Conservation (phyloP, 345 rosid genomes). For the Streptanthus diversifolius region DNA sequence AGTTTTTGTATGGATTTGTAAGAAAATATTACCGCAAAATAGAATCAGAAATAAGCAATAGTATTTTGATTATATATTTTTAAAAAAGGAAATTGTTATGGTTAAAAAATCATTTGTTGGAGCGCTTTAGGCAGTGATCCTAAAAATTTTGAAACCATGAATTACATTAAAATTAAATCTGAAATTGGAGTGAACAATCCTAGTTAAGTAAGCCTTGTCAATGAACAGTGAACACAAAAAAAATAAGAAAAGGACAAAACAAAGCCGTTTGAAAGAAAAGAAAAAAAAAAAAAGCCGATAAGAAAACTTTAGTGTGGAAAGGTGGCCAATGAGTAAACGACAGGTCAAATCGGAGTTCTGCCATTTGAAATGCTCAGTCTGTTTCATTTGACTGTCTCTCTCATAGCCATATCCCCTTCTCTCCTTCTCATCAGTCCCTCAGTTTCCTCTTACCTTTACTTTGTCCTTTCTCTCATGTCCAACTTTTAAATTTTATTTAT, state of each 20-base stretch:
- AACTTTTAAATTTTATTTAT: neutral
- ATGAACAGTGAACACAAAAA: slow-evolving; percentile 17
- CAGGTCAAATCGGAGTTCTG: slow-evolving; percentile 34
- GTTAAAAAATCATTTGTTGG: no score
- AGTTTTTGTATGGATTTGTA: no score
- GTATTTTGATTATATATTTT: no score
- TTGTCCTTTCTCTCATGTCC: slow-evolving; percentile 13
- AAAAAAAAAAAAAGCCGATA: neutral
- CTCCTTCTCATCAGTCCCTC: slow-evolving; percentile 1
- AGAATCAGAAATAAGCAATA: no score
- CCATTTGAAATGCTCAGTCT: slow-evolving; percentile 29
- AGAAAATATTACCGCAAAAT: no score
- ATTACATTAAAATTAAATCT: neutral
- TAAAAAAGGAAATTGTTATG: no score
- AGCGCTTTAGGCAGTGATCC: no score
- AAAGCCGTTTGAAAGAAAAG: neutral
- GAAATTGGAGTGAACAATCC: slow-evolving; percentile 3
- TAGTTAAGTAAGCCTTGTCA: slow-evolving; percentile 18
- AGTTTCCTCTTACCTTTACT: slow-evolving; percentile 22
- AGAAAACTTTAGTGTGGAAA: slow-evolving; percentile 14
- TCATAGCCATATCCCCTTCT: neutral
- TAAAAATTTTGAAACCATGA: no score
- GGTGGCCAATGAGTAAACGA: slow-evolving; percentile 32
- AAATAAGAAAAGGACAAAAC: slow-evolving; percentile 1
- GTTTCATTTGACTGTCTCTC: slow-evolving; percentile 26